A percentile compares a stretch with the other conserved stretches of the same genome.
Conservation (phyloP, 768 basidiomycete genomes). For the Kwoniella botswanensis region DNA sequence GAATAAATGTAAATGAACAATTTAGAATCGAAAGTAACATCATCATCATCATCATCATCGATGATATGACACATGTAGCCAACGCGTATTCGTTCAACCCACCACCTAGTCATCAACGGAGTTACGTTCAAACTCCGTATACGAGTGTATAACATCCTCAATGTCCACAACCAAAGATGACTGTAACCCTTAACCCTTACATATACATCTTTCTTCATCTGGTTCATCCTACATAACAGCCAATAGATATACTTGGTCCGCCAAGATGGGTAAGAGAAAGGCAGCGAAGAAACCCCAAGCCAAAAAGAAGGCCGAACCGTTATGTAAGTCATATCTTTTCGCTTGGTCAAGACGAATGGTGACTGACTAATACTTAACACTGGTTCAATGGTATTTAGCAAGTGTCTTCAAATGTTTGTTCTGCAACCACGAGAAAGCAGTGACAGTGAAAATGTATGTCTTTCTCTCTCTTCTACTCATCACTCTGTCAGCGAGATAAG, state of each 20-base stretch:
- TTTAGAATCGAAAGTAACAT: not conserved
- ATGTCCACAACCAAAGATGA: not conserved
- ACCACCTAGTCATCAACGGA: slow-evolving; percentile 1
- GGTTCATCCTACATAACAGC: not conserved
- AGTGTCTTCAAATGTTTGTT: slow-evolving; percentile 57
- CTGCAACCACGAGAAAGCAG: slow-evolving; percentile 52
- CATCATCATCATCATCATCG: not conserved
- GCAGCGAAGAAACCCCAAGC: slow-evolving; percentile 49
- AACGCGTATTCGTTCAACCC: not conserved
- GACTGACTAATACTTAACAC: not conserved
- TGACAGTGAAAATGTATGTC: slow-evolving; percentile 48
- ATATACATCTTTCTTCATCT: not conserved
- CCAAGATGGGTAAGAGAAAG: slow-evolving; percentile 56
- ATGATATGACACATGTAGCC: not conserved
- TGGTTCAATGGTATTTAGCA: slow-evolving; percentile 27
- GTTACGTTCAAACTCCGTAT: slow-evolving; percentile 6
- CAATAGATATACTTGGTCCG: too few species aligned
- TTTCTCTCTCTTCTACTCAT: not conserved
- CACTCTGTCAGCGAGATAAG: not conserved
- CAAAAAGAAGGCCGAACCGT: slow-evolving; percentile 43
- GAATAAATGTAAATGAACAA: not conserved
- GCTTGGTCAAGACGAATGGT: not conserved
- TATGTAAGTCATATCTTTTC: slow-evolving; percentile 10
- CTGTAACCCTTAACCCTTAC: not conserved
- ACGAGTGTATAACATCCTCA: not conserved